A percentile compares a stretch with the other conserved stretches of the same genome.
These are phyloP conservation scores for Rhizophora mangle DNA, from an alignment of 345 rosid genomes.

Conservation along the genomic window DNA sequence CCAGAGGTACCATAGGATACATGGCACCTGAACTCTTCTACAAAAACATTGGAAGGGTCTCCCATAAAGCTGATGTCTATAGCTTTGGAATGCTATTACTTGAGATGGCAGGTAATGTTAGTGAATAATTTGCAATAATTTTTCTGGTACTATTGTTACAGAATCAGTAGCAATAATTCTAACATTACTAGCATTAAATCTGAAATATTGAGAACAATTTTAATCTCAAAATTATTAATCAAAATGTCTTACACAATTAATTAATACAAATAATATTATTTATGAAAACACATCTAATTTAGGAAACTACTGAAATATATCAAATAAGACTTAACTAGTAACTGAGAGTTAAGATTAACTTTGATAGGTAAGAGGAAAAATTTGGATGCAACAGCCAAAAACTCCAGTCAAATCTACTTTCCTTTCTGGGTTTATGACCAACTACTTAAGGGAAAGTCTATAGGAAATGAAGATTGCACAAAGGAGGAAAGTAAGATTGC, in stretches of 20 bases:
- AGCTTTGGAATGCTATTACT: constrained; percentile 3
- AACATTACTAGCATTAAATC: no score
- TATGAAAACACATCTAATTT: no score
- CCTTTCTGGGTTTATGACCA: background rate
- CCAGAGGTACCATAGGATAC: constrained; percentile 6
- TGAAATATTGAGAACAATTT: no score
- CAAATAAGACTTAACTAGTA: no score
- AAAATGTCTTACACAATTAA: no score
- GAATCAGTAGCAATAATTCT: no score
- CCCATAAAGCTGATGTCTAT: background rate
- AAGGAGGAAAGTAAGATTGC: background rate
- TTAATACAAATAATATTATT: no score
- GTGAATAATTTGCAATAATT: no score
- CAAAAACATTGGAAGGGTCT: background rate
- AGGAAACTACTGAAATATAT: no score
- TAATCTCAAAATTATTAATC: no score
- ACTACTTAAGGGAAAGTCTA: background rate
- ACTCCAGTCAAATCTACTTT: background rate
- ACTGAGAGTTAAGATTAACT: no score
- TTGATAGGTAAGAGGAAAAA: background rate
- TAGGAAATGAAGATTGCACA: background rate
- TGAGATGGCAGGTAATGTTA: background rate
- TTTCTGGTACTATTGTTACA: no score
- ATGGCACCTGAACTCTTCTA: constrained; percentile 8
- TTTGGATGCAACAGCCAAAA: background rate